These are phyloP conservation scores for Amaranthus cruentus DNA, from an alignment of 148 eudicot genomes.

Conservation along the genomic window DNA sequence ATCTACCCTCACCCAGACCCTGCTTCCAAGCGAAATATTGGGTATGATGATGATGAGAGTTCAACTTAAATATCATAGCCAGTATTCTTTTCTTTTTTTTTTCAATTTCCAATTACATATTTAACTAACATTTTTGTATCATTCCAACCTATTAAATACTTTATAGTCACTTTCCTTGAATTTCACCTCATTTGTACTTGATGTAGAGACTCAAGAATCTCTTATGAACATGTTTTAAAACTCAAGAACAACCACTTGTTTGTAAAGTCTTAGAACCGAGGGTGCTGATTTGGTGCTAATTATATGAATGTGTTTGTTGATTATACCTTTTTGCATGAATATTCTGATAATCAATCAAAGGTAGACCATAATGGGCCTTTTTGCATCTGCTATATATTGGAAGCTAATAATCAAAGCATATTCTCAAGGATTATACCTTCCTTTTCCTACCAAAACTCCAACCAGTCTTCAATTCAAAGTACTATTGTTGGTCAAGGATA, in stretches of 20 bases:
- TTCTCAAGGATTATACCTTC: constrained; percentile 28
- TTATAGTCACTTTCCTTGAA: too few species aligned
- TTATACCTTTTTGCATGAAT: background rate
- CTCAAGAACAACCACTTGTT: background rate
- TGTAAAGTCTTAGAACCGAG: background rate
- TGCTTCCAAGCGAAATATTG: too few species aligned
- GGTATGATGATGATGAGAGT: too few species aligned
- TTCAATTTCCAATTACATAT: too few species aligned
- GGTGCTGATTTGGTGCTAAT: constrained; percentile 3
- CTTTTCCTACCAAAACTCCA: constrained; percentile 3
- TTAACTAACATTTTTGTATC: too few species aligned
- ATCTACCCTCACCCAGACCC: too few species aligned
- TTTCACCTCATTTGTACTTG: too few species aligned
- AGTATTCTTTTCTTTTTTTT: too few species aligned
- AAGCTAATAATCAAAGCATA: constrained; percentile 18
- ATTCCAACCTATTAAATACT: too few species aligned
- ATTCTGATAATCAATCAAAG: background rate
- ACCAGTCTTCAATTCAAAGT: constrained; percentile 9
- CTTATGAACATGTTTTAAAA: background rate
- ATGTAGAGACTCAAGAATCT: too few species aligned
- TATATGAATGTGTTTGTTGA: constrained; percentile 45
- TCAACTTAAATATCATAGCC: too few species aligned
- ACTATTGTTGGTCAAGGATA: background rate
- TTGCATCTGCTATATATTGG: constrained; percentile 6
- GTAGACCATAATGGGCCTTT: constrained; percentile 33